A percentile compares a stretch with the other conserved stretches of the same genome.
These are phyloP conservation scores for Paramecium octaurelia DNA, from an alignment of 73 alveolate species.

Conservation along the genomic window DNA sequence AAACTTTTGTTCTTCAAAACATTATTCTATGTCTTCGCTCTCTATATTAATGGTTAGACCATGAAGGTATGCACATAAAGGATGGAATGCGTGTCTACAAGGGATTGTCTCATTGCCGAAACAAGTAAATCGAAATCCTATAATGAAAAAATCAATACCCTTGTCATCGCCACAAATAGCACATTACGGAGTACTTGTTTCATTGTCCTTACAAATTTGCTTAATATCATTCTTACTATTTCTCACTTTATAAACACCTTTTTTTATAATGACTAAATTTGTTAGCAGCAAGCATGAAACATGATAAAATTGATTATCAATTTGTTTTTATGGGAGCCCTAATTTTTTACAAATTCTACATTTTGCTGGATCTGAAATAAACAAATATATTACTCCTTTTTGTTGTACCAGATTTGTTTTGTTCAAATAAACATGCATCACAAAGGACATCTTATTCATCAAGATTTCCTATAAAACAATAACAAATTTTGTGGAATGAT, in stretches of 20 bases:
- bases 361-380: not conserved
- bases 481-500: constrained; percentile 38
- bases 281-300: not conserved
- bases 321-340: not conserved
- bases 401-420: not conserved
- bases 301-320: not conserved
- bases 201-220: not conserved
- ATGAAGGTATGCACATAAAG: constrained; percentile 18
- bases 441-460: constrained; percentile 8
- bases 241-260: not conserved
- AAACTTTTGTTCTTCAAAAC: not conserved
- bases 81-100: constrained; percentile 45
- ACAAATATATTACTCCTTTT: not conserved
- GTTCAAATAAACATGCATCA: not conserved
- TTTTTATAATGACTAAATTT: not conserved
- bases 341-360: constrained; percentile 30
- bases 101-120: not conserved
- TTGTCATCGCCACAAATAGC: constrained; percentile 25
- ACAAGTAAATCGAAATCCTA: constrained; percentile 14
- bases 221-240: not conserved
- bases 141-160: not conserved
- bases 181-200: not conserved
- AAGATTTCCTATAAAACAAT: not conserved
- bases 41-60: not conserved
- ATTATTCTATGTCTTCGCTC: not conserved